Base-by-base conservation (phyloP, 2,329 filamentous ascomycete species). In the Pseudomassariella vexata region DNA sequence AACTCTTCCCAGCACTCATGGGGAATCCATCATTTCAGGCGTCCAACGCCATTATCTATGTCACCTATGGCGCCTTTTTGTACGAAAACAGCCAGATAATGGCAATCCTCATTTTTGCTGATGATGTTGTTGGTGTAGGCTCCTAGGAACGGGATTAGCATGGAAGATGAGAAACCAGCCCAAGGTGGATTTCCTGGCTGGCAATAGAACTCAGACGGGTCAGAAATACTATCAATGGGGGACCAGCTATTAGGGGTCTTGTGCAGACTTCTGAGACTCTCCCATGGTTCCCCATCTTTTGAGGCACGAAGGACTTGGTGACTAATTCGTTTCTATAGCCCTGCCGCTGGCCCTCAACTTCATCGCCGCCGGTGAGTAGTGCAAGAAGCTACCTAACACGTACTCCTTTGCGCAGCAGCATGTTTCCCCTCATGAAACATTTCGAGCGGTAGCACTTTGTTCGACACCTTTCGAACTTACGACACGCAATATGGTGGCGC, bases 321-420 rank as follows among this genome's bases (percentile, higher is more conserved):
- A 46, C 58, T 65, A 46, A 65, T 53, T 38, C 30, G 9, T 32
- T 41, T 46, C 38, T 38, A 15, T 50, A 92, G 85, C 82, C 45
- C 65, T 87, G 44, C 85, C 85, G 48, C 66, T 92, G 60, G 84
- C 85, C 59, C 70, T 92, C 55, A 92, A 92, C 66, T 92, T 92
- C 68, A 85, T 92, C 66, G 85, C 85, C 59, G 86, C 85, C 68
- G 84, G 85, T 92, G 79, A 90, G 85, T 90, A 62, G 60, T 59
- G n/a, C 56, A 56, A 53, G 52, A 50, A 40, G 42, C 36, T 41
- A 35, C 35, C 43, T 32, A 46, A 47, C 39, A 41, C 48, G 42
- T 42, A 44, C 50, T 46, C 47, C 41, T 48, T 57, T 48, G 49
- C 47, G 57, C n/a, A n/a, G n/a, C n/a, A n/a, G n/a, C n/a, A n/a